Conservation (phyloP, 352 stramenopile genomes). For the Globisporangium acanthophoron region DNA sequence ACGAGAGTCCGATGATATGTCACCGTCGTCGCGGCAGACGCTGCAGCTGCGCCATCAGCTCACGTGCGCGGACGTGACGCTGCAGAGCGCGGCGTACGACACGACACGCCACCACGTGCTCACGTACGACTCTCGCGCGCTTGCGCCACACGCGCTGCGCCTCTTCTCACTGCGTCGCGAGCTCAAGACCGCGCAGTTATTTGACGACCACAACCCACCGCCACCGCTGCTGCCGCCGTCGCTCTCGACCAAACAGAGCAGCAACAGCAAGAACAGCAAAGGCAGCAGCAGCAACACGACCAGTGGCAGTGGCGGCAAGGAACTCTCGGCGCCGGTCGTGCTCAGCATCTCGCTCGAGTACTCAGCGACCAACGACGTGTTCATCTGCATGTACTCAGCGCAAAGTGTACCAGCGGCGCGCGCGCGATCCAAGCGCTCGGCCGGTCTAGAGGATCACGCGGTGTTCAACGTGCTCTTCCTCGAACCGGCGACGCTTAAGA, state of each 20-base stretch:
- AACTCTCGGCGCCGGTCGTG: slow-evolving; percentile 13
- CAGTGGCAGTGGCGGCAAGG: not conserved
- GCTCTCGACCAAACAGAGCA: slow-evolving; percentile 3
- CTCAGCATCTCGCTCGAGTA: slow-evolving; percentile 37
- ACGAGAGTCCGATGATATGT: no score
- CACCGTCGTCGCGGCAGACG: slow-evolving; percentile 30
- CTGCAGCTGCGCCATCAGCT: slow-evolving; percentile 77
- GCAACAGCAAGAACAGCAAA: slow-evolving; percentile 7
- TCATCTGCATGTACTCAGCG: slow-evolving; percentile 53
- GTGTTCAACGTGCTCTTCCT: slow-evolving; percentile 52
- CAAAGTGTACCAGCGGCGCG: slow-evolving; percentile 7
- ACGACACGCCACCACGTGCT: slow-evolving; percentile 62
- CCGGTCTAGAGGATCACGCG: not conserved
- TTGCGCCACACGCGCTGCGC: slow-evolving; percentile 48
- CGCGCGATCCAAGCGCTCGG: slow-evolving; percentile 1
- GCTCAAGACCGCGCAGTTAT: slow-evolving; percentile 49
- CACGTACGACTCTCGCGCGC: slow-evolving; percentile 37
- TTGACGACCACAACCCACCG: slow-evolving; percentile 26
- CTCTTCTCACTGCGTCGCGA: slow-evolving; percentile 71
- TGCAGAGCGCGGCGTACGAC: slow-evolving; percentile 62
- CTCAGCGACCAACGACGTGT: slow-evolving; percentile 39
- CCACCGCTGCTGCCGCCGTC: not conserved
- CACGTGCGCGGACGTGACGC: slow-evolving; percentile 39
- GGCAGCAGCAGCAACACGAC: not conserved
- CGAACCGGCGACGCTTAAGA: slow-evolving; percentile 52